Base-by-base conservation (phyloP, 192 early-diverging fungal genomes). In the Gaertneriomyces sp. region DNA sequence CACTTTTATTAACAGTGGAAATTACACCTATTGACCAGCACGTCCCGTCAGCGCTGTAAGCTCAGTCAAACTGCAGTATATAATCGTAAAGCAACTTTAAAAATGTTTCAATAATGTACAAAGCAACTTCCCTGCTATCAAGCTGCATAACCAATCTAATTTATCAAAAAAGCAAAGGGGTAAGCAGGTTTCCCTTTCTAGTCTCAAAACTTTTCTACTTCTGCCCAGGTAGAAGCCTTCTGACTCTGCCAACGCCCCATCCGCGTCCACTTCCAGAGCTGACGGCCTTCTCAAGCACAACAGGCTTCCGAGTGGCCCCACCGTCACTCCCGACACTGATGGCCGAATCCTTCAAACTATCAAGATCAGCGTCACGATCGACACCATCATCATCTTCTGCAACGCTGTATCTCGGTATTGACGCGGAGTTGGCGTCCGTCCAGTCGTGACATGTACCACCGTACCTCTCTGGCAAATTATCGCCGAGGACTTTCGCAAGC, bases 391-490 rank as follows among this genome's bases (percentile, higher is more conserved):
- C 45, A 7, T 63, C 61, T 11, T 63, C 61, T 16, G n/a, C 61
- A 45, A 46, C 42, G 9, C 19, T 16, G 12, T 11, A 46, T 19
- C 9, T 40, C 33, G 20, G 25, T 33, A 33, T 33, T 33, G 25
- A 33, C 25, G 20, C 44, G 20, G 44, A 52, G 43, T 44, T 56
- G 16, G n/a, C 53, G 43, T 69, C 67, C 10, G 58, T 69, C 58
- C 58, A 61, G 44, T 69, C 67, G 8, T 54, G 41, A 38, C 59
- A 49, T 4, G 11, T 51, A 4, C 69, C 69, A 14, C 69, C 69
- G 45, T 70, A 70, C 12, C 69, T 52, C 54, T 46, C 25, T 11
- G 69, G 53, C 4, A 59, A 40, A 20, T 47, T 10, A 9, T 64
- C 55, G 45, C 14, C 6, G 19, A 59, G 44, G 5, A 50, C 44